Base-by-base conservation (phyloP, 2,329 filamentous ascomycete species). In the Endoconidiophora laricicola region DNA sequence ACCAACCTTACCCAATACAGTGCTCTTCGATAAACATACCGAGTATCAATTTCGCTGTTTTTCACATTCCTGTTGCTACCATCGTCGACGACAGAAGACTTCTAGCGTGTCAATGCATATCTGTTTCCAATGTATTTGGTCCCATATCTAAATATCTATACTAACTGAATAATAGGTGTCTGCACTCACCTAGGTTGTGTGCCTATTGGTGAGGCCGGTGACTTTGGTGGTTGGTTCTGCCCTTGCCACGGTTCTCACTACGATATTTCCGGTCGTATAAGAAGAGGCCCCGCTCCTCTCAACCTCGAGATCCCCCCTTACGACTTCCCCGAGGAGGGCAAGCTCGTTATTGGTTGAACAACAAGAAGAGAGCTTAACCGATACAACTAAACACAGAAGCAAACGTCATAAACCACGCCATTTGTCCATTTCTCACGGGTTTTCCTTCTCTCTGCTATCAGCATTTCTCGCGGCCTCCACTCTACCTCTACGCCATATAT, bases 161-260 rank as follows among this genome's bases (percentile, higher is more conserved):
- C 42, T 48, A 38, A 24, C 44, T 16, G 1, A 26, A 3, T 38
- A 26, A n/a, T 50, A 90, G 86, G 87, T 71, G 90, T 98, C 69
- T 98, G 91, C 83, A 98, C 91, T 63, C 91, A 98, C 71, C 74
- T 98, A 65, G 91, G 91, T 71, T 98, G 91, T 78, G 91, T 98
- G 60, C 91, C 91, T 65, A 98, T 98, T 62, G 91, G 93, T 63
- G 91, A 98, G 75, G 86, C 91, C 57, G 91, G 91, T 67, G 93
- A 98, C 70, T 98, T 74, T 63, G 91, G 91, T 66, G 91, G 91
- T 65, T 98, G 91, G 91, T 98, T 98, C 83, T 98, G 91, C 76
- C 91, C 91, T 58, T 98, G 91, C 84, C 91, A 98, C 79, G 91
- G 91, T 69, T 95, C 88, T 60, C 91, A 98, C 77, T 98, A 98